Evolutionary conservation across 2,329 filamentous ascomycete species (phyloP).

Genomic region (Aspergillus udagawae): DNA sequence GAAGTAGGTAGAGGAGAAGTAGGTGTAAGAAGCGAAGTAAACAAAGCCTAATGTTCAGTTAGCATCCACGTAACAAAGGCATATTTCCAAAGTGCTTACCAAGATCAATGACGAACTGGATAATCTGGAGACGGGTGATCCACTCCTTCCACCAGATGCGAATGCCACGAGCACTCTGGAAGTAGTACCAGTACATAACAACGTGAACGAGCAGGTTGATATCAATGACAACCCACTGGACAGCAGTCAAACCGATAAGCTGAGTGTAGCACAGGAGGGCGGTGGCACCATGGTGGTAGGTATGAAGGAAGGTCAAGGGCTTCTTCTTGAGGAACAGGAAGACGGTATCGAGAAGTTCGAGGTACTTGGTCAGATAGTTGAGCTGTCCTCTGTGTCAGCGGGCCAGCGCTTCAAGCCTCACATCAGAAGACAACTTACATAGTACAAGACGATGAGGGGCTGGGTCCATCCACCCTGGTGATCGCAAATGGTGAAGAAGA

Average conservation of each 20-base stretch:
- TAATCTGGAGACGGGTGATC: conserved; percentile 96
- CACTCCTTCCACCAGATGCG: conserved; percentile 99
- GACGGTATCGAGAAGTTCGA: conserved; percentile 90
- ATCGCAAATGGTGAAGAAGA: conserved; percentile 83
- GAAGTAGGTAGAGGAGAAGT: conserved; percentile 92
- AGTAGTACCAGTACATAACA: conserved; percentile 99
- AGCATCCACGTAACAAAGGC: not conserved
- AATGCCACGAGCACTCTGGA: conserved; percentile 93
- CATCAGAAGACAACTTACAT: conserved; percentile 58
- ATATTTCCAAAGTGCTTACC: conserved; percentile 53
- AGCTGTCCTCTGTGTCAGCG: conserved; percentile 53
- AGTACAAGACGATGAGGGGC: conserved; percentile 90
- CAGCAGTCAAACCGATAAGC: conserved; percentile 84
- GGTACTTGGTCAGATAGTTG: conserved; percentile 97
- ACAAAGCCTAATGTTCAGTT: conserved; percentile 66
- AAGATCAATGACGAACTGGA: conserved; percentile 95
- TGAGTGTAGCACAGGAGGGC: conserved; percentile 97
- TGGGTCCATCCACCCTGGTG: conserved; percentile 85
- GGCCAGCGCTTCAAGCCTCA: not conserved
- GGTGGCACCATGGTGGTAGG: conserved; percentile 96
- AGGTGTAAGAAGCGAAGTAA: conserved; percentile 99
- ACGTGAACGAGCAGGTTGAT: conserved; percentile 94
- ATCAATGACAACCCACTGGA: conserved; percentile 91
- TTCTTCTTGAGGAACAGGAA: conserved; percentile 99
- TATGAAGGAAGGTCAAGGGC: conserved; percentile 97